These are phyloP conservation scores for Raphanus raphanistrum DNA, from an alignment of 345 rosid genomes.

Conservation along the genomic window DNA sequence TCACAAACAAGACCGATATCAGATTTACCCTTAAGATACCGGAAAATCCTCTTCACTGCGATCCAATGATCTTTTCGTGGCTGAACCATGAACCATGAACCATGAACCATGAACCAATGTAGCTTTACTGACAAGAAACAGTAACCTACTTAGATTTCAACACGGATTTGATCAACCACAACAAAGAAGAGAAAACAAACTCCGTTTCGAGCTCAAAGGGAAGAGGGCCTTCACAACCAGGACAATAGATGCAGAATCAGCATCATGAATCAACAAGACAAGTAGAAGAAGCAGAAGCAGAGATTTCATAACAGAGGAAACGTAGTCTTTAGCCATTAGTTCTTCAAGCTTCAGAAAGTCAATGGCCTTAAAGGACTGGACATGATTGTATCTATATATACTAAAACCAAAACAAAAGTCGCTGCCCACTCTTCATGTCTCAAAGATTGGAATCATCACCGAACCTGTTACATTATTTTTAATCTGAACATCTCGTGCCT, in stretches of 20 bases:
- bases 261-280: constrained; percentile 3
- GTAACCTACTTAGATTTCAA: background rate
- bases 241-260: constrained; percentile 2
- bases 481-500: background rate
- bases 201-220: constrained; percentile 17
- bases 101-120: background rate
- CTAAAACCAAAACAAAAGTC: background rate
- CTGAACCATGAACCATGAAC: background rate
- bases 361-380: background rate
- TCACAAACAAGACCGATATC: too few species aligned
- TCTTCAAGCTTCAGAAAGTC: background rate
- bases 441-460: constrained; percentile 31
- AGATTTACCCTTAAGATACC: too few species aligned
- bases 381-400: background rate
- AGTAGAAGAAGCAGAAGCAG: constrained; percentile 14
- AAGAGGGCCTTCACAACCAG: constrained; percentile 10
- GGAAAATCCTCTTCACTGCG: too few species aligned
- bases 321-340: background rate
- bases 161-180: background rate
- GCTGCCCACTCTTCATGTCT: constrained; percentile 17
- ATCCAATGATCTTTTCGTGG: too few species aligned
- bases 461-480: background rate
- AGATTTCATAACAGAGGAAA: constrained; percentile 15
- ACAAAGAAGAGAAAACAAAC: background rate
- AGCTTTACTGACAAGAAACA: background rate